These are phyloP conservation scores for Combretum micranthum DNA, from an alignment of 345 rosid species.

Conservation along the genomic window DNA sequence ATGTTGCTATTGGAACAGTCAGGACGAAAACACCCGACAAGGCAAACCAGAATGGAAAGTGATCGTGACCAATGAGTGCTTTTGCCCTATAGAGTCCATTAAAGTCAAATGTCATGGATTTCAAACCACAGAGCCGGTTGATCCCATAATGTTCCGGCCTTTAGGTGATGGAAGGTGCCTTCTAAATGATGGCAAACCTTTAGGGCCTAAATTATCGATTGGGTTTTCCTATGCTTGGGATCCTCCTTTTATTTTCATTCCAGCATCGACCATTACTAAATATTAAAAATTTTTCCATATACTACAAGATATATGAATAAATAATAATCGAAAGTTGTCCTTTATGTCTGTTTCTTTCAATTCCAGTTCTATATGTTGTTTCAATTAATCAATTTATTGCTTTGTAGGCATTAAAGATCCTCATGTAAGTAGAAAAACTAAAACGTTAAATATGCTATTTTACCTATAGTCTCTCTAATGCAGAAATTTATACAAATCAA, in stretches of 20 bases:
- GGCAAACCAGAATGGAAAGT: conserved; percentile 23
- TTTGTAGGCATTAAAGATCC: too few relatives aligned
- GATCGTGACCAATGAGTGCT: conserved; percentile 13
- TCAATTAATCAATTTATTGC: too few relatives aligned
- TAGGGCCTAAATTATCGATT: conserved; percentile 2
- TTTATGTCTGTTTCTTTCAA: too few relatives aligned
- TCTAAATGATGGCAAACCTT: conserved; percentile 9
- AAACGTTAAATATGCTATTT: too few relatives aligned
- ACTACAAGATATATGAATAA: too few relatives aligned
- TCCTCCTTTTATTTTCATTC: conserved; percentile 14
- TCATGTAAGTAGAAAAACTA: too few relatives aligned
- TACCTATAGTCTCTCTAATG: too few relatives aligned
- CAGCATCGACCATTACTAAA: not conserved
- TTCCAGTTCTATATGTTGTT: too few relatives aligned
- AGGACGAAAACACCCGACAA: not conserved
- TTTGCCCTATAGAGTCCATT: conserved; percentile 6
- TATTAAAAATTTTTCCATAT: not conserved
- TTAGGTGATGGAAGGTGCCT: conserved; percentile 11
- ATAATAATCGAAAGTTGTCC: too few relatives aligned
- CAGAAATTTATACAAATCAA: too few relatives aligned
- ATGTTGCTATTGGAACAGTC: conserved; percentile 7
- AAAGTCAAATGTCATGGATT: conserved; percentile 16
- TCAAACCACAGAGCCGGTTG: not conserved
- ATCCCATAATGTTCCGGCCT: conserved; percentile 3
- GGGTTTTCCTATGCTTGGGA: conserved; percentile 24